These are phyloP conservation scores for Eremochloa ophiuroides DNA, from an alignment of 176 grass and related monocot genomes.

Conservation along the genomic window DNA sequence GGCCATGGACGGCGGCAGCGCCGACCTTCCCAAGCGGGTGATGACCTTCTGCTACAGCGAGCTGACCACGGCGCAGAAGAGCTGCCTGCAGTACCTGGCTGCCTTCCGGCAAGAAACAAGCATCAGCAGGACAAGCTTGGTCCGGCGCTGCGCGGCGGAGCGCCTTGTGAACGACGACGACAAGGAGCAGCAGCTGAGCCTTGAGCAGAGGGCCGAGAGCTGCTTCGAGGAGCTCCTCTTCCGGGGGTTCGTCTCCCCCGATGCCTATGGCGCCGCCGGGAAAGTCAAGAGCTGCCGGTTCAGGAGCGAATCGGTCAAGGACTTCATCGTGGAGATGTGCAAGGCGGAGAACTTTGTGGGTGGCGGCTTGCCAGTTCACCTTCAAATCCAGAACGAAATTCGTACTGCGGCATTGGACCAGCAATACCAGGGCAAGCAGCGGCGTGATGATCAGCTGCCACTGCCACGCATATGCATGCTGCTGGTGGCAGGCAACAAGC, in stretches of 20 bases:
- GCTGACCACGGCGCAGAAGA: not conserved
- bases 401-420: too few relatives aligned
- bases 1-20: too few relatives aligned
- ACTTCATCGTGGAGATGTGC: not conserved
- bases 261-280: too few relatives aligned
- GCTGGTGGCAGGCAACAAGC: too few relatives aligned
- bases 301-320: not conserved
- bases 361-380: not conserved
- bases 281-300: not conserved
- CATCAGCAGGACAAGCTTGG: slow-evolving; percentile 23
- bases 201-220: not conserved
- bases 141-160: slow-evolving; percentile 4
- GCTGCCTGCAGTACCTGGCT: slow-evolving; percentile 19
- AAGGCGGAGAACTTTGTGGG: not conserved
- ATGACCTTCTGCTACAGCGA: slow-evolving; percentile 9
- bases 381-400: not conserved
- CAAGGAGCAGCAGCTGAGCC: not conserved
- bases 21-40: not conserved
- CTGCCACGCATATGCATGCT: too few relatives aligned
- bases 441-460: too few relatives aligned
- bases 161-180: not conserved
- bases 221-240: slow-evolving; percentile 4
- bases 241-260: not conserved
- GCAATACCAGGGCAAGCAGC: too few relatives aligned
- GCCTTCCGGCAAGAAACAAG: not conserved